Percentiles rank a stretch among this genome's conserved stretches.
Conservation (phyloP, 768 basidiomycete species). For the Xanthoconium stramineum region DNA sequence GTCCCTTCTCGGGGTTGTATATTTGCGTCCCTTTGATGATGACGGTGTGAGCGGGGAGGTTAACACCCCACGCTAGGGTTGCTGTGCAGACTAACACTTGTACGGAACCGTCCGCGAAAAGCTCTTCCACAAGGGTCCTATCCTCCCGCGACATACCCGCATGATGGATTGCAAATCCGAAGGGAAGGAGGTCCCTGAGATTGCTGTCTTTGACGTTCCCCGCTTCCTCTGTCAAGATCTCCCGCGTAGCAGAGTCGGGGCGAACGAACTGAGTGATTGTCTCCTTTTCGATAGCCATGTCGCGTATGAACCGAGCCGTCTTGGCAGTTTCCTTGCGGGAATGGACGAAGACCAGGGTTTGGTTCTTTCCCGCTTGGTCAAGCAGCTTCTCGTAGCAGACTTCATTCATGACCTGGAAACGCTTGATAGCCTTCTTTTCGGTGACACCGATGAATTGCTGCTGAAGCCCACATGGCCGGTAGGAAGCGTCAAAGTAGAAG, state of each 20-base stretch:
- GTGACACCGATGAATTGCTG: conserved; percentile 98
- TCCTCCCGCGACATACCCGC: conserved; percentile 95
- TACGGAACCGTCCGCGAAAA: conserved; percentile 88
- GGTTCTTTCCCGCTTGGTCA: conserved; percentile 87
- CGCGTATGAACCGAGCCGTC: conserved; percentile 90
- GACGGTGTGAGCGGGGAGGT: conserved; percentile 94
- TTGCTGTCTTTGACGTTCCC: conserved; percentile 79
- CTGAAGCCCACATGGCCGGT: conserved; percentile 90
- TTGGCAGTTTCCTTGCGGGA: conserved; percentile 98
- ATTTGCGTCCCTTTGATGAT: conserved; percentile 99
- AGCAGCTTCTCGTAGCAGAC: conserved; percentile 99
- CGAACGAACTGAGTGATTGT: conserved; percentile 95
- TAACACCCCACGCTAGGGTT: conserved; percentile 99
- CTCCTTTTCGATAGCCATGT: conserved; percentile 95
- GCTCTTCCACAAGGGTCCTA: conserved; percentile 86
- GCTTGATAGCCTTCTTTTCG: conserved; percentile 99
- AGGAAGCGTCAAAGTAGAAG: conserved; percentile 95
- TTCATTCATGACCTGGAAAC: conserved; percentile 97
- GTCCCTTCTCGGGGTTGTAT: conserved; percentile 97
- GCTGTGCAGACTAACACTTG: conserved; percentile 97
- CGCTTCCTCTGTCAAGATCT: conserved; percentile 84
- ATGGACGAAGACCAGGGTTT: conserved; percentile 95
- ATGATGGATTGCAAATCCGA: conserved; percentile 97
- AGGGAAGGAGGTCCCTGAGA: conserved; percentile 86
- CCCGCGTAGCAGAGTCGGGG: conserved; percentile 86